phyloP scores from a whole-genome alignment of 2,329 filamentous ascomycete species.

The Cadophora sp. region DNA sequence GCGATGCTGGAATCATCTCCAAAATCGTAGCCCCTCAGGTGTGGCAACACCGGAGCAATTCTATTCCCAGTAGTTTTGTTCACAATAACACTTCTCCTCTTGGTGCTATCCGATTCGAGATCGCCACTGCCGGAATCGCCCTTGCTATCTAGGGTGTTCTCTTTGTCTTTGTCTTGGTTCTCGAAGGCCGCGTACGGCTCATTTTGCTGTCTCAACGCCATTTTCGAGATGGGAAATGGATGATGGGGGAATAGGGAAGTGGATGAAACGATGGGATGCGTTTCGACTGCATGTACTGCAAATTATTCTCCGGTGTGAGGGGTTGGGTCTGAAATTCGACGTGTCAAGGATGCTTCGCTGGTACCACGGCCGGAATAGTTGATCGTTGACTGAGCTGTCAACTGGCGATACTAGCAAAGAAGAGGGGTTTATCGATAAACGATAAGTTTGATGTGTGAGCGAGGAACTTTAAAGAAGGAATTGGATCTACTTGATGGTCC shows the following conservation, averaged over 20 bases:
- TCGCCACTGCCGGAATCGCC: conserved; percentile 19
- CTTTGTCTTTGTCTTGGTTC: conserved; percentile 16
- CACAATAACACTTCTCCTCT: conserved; percentile 15
- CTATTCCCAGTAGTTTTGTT: conserved; percentile 34
- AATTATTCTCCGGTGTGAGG: not conserved
- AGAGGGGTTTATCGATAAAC: conserved; percentile 1
- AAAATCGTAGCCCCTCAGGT: conserved; percentile 39
- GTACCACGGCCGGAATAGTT: conserved; percentile 12
- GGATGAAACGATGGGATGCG: conserved; percentile 23
- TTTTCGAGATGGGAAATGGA: conserved; percentile 44
- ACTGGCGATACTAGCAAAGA: not conserved
- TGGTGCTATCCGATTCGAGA: conserved; percentile 24
- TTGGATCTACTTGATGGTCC: not conserved
- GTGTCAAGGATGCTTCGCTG: conserved; percentile 26
- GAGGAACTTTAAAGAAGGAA: not conserved
- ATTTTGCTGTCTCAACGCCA: conserved; percentile 38
- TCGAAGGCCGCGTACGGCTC: conserved; percentile 12
- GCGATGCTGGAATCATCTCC: conserved; percentile 31
- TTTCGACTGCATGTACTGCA: conserved; percentile 34
- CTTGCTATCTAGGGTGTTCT: conserved; percentile 15
- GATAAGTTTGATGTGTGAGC: not conserved
- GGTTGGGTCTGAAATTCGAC: conserved; percentile 7
- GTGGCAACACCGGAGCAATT: conserved; percentile 43
- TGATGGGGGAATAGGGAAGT: conserved; percentile 33
- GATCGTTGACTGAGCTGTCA: not conserved